Percentiles rank a stretch among this genome's conserved stretches.
Conservation (phyloP, 352 stramenopile species). For the Saprolegnia parasitica region DNA sequence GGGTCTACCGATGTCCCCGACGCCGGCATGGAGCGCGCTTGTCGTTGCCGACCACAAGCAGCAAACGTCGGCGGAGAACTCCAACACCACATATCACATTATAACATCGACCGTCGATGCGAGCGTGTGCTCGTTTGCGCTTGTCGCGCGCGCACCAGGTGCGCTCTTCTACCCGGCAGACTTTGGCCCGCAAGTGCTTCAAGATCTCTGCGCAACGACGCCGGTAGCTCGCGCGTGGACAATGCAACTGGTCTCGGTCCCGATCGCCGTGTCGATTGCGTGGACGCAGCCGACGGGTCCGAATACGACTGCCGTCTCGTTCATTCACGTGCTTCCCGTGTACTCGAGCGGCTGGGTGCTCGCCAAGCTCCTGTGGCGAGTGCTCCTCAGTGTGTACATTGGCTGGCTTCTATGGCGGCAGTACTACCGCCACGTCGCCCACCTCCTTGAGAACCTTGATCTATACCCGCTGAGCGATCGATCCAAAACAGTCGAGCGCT, state of each 20-base stretch:
- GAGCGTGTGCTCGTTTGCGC: background rate
- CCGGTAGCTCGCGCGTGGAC: background rate
- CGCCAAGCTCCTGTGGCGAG: background rate
- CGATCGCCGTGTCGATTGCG: background rate
- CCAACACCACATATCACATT: background rate
- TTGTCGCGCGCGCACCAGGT: background rate
- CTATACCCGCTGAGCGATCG: background rate
- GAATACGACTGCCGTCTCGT: background rate
- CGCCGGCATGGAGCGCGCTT: background rate
- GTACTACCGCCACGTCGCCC: background rate
- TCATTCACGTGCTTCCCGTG: background rate
- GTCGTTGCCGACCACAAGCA: background rate
- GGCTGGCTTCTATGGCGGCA: background rate
- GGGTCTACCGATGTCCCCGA: background rate
- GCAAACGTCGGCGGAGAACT: background rate
- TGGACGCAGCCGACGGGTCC: slow-evolving; percentile 9
- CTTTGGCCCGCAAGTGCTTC: slow-evolving; percentile 1
- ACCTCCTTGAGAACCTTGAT: background rate
- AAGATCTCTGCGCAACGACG: background rate
- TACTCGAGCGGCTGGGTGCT: background rate
- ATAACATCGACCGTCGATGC: background rate
- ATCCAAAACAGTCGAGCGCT: background rate
- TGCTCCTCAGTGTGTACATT: background rate
- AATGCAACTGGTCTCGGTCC: background rate
- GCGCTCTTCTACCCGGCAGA: background rate